These are phyloP conservation scores for Cyclotella sp. DNA, from an alignment of 108 stramenopile genomes.

Conservation along the genomic window DNA sequence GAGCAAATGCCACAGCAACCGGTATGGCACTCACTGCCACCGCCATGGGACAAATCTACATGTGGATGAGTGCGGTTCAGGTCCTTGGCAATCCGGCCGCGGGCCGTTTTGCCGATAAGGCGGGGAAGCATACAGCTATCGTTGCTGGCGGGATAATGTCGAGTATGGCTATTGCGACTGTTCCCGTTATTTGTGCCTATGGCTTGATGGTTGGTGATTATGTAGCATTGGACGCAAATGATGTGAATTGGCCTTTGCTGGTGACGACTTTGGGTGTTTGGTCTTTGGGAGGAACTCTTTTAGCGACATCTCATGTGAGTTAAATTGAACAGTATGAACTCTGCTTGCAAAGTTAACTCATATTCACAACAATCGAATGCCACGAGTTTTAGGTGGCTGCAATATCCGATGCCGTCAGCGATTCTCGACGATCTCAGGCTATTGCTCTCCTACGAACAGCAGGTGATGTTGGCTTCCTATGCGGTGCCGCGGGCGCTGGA, in stretches of 20 bases:
- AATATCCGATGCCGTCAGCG: constrained; percentile 70
- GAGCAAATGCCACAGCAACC: constrained; percentile 37
- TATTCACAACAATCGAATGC: neutral
- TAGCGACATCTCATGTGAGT: constrained; percentile 71
- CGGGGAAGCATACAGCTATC: constrained; percentile 79
- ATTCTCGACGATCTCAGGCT: constrained; percentile 77
- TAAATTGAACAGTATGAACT: neutral
- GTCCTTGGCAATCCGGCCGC: constrained; percentile 78
- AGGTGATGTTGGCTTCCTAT: constrained; percentile 84
- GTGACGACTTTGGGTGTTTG: constrained; percentile 70
- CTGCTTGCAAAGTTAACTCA: neutral
- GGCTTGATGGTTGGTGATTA: constrained; percentile 14
- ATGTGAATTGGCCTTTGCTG: constrained; percentile 52
- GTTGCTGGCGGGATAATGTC: constrained; percentile 74
- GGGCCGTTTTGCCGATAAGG: constrained; percentile 66
- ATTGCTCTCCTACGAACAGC: constrained; percentile 82
- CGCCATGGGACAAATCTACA: constrained; percentile 79
- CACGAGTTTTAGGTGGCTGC: constrained; percentile 49
- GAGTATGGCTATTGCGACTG: constrained; percentile 62
- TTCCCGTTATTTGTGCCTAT: constrained; percentile 53
- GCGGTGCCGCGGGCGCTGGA: constrained; percentile 80
- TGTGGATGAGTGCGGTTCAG: constrained; percentile 84
- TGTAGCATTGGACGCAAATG: constrained; percentile 13
- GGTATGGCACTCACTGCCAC: constrained; percentile 77
- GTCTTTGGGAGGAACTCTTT: constrained; percentile 73